Evolutionary conservation across 2,329 filamentous ascomycete genomes (phyloP), one percentile per base, ranked within the genome.

Genomic region (Exutisphaerella laricina): DNA sequence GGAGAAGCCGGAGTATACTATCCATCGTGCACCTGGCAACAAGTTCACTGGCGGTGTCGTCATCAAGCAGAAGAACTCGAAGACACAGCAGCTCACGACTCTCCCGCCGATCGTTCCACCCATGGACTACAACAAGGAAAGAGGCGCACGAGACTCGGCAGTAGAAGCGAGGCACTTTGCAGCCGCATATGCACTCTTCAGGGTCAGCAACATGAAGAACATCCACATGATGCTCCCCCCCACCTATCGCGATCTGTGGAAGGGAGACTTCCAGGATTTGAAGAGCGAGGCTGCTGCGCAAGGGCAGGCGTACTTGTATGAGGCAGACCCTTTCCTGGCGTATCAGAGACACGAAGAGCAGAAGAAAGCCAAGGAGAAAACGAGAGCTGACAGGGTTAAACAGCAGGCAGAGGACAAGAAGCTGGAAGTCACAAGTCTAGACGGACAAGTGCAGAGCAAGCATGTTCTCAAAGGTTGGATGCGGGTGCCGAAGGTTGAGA

Each of bases 131-230:
- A 85, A 85, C 56, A 79, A 90, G 45, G 59, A 63, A 18, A 72
- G 92, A 45, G 84, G 87, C 17, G 73, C 76, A 40, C 83, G 86
- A 61, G 77, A 85, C 5, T 92, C 85, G 4, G 81, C 88, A 1
- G 75, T 97, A 7, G 92, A 98, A 70, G 90, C 92, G 14, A 82
- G 85, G 46, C 90, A 98, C 70, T 92, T 94, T 53, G 88, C 89
- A 6, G 92, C 92, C 3, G 87, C 89, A 0, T 97, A 94, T 67
- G 85, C 83, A 2, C 74, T 98, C 6, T 97, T 92, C 62, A 78
- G 92, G 37, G 85, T 97, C 3, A 90, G 86, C 65, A 96, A 85
- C 61, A 94, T 94, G 82, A 88, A 89, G 66, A 97, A 97, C 62
- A 79, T 96, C 57, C 88, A 95, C 61, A 94, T 88, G 72, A 90